Evolutionary conservation across 2,329 filamentous ascomycete genomes (phyloP), one percentile per base, ranked within the genome.

Genomic region (Pseudogymnoascus pannorum): DNA sequence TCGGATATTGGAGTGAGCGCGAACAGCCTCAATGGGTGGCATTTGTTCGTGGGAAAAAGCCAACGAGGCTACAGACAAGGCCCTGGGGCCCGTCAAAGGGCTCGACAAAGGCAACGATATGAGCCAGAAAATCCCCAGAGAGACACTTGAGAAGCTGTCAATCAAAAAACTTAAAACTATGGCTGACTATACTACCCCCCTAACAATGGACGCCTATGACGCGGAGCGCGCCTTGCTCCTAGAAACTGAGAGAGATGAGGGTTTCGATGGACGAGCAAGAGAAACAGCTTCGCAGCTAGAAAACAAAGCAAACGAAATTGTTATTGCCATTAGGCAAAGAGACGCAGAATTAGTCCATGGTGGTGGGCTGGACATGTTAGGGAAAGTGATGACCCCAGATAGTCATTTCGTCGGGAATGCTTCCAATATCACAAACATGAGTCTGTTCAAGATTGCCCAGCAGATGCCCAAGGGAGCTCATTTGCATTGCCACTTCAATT

Each of bases 401-500:
- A 82, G 85, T 66, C 84, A 86, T 69, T 87, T 84, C 68, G 73
- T 86, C 22, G 77, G 79, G 59, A 85, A 85, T 66, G 71, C 76
- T 48, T 72, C 78, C 60, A 71, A 83, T 40, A 83, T 87, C 66
- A 72, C 79, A 36, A 59, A 77, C 54, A 89, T 87, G 7, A 72
- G 75, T 44, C 69, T 91, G 12, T 83, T 85, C 66, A 66, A 76
- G 26, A 78, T 87, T 24, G 81, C 85, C 5, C 75, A 75, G 31
- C 69, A 72, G 61, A 81, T 89, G 77, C 88, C 88, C 42, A 92
- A 92, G 72, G 88, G 87, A 2, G 81, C 81, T 0, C 86, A 91
- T 69, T 76, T 91, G 22, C 88, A 92, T 71, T 81, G 91, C 22
- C 88, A 92, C 72, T 91, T 89, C 77, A 92, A 91, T 70, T 81